Evolutionary conservation across 2,329 filamentous ascomycete species (phyloP).

Genomic region (Colletotrichum spinosum): DNA sequence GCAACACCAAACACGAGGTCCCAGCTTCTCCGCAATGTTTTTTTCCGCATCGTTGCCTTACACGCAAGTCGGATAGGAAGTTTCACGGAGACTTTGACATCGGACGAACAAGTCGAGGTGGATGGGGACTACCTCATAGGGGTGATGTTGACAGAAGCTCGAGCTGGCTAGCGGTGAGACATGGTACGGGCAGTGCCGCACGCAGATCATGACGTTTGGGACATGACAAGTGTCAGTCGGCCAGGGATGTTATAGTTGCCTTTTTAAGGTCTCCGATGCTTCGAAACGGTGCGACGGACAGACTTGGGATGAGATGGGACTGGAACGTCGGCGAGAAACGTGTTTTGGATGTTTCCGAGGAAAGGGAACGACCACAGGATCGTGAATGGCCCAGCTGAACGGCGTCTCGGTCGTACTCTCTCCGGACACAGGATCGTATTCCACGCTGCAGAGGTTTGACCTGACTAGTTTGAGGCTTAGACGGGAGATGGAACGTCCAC

Average conservation of each 20-base stretch:
- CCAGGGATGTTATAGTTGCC: background rate
- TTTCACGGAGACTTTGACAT: slow-evolving; percentile 20
- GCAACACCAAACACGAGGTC: slow-evolving; percentile 5
- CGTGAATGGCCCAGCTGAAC: no score
- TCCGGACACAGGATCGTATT: background rate
- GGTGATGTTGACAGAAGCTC: background rate
- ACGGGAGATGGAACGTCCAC: no score
- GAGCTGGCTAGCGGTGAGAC: no score
- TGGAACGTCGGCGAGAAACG: slow-evolving; percentile 1
- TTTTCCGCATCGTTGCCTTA: background rate
- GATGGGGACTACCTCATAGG: background rate
- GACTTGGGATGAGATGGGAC: background rate
- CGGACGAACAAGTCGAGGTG: slow-evolving; percentile 18
- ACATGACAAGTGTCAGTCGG: background rate
- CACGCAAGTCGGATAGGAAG: slow-evolving; percentile 11
- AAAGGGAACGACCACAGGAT: background rate
- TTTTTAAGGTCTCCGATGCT: slow-evolving; percentile 15
- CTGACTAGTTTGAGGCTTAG: no score
- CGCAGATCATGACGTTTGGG: background rate
- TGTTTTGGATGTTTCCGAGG: slow-evolving; percentile 9
- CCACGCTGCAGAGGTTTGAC: no score
- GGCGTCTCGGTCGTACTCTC: no score
- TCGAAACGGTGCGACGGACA: slow-evolving; percentile 17
- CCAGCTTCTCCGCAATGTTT: slow-evolving; percentile 17
- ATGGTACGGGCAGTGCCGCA: slow-evolving; percentile 5